Conservation (phyloP, 2,329 filamentous ascomycete species). For the Botrytis paeoniae region DNA sequence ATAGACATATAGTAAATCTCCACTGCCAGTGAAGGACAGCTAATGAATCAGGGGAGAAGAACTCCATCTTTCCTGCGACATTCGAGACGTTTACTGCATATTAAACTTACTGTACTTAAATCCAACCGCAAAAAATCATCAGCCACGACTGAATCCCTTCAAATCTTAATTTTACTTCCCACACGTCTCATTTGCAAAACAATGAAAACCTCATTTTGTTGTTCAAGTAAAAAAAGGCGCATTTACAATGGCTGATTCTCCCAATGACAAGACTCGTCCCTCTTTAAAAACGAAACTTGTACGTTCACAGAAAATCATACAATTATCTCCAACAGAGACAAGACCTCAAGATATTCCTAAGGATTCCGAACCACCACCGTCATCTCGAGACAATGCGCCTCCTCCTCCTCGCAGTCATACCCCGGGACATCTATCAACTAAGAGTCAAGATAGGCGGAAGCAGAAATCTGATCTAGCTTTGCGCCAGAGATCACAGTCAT, state of each 20-base stretch:
- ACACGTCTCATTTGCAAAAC: slow-evolving; percentile 11
- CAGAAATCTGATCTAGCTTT: slow-evolving; percentile 34
- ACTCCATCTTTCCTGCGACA: slow-evolving; percentile 17
- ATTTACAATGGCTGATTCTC: slow-evolving; percentile 38
- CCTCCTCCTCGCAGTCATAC: slow-evolving; percentile 57
- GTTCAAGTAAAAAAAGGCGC: slow-evolving; percentile 28
- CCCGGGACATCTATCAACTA: slow-evolving; percentile 58
- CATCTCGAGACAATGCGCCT: slow-evolving; percentile 30
- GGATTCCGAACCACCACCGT: slow-evolving; percentile 40
- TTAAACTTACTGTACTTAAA: slow-evolving; percentile 14
- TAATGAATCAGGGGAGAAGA: slow-evolving; percentile 6
- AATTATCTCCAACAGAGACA: slow-evolving; percentile 40
- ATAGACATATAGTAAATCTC: not conserved
- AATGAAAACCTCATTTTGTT: slow-evolving; percentile 19
- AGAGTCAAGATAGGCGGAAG: slow-evolving; percentile 45
- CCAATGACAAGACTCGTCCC: slow-evolving; percentile 37
- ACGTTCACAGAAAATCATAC: slow-evolving; percentile 53
- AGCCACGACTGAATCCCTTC: slow-evolving; percentile 13
- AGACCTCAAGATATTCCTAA: slow-evolving; percentile 39
- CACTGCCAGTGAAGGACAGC: slow-evolving; percentile 14
- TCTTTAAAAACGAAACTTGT: slow-evolving; percentile 46
- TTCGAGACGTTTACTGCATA: slow-evolving; percentile 14
- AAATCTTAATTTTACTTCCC: slow-evolving; percentile 8
- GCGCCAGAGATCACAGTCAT: slow-evolving; percentile 38
- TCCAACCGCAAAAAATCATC: slow-evolving; percentile 15